phyloP scores from a whole-genome alignment of 495 filamentous ascomycete species.

The Annulohypoxylon bovei region DNA sequence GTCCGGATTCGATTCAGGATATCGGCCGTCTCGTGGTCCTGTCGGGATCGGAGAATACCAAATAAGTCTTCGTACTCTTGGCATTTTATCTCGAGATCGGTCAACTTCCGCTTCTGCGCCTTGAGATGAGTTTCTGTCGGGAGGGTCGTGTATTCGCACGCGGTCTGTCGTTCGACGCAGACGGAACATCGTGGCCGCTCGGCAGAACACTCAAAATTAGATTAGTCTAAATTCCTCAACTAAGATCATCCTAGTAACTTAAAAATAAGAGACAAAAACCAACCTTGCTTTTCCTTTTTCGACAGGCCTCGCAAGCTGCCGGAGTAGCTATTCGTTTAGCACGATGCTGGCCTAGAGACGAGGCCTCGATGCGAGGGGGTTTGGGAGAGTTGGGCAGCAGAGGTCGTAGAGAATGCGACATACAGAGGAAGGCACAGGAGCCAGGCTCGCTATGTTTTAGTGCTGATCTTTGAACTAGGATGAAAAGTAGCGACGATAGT shows the following conservation, averaged over 20 bases:
- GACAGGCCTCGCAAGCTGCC: slow-evolving; percentile 38
- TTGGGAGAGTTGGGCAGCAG: slow-evolving; percentile 40
- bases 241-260: too few species aligned
- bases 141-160: slow-evolving; percentile 41
- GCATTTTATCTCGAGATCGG: slow-evolving; percentile 37
- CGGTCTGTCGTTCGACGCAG: slow-evolving; percentile 35
- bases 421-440: slow-evolving; percentile 17
- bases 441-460: not conserved
- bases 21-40: slow-evolving; percentile 21
- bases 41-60: slow-evolving; percentile 33
- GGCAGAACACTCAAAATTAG: slow-evolving; percentile 23
- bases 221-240: not conserved
- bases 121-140: slow-evolving; percentile 36
- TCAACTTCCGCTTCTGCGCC: slow-evolving; percentile 37
- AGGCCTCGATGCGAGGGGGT: slow-evolving; percentile 27
- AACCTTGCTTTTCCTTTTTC: slow-evolving; percentile 43
- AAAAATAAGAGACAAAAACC: too few species aligned
- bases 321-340: slow-evolving; percentile 26
- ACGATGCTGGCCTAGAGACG: slow-evolving; percentile 25
- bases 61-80: slow-evolving; percentile 34
- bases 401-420: slow-evolving; percentile 37
- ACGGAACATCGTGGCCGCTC: slow-evolving; percentile 41
- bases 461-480: too few species aligned
- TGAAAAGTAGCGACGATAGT: not conserved
- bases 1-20: slow-evolving; percentile 27